phyloP scores from a whole-genome alignment of 2,329 filamentous ascomycete genomes.

The Colletotrichum higginsianum region DNA sequence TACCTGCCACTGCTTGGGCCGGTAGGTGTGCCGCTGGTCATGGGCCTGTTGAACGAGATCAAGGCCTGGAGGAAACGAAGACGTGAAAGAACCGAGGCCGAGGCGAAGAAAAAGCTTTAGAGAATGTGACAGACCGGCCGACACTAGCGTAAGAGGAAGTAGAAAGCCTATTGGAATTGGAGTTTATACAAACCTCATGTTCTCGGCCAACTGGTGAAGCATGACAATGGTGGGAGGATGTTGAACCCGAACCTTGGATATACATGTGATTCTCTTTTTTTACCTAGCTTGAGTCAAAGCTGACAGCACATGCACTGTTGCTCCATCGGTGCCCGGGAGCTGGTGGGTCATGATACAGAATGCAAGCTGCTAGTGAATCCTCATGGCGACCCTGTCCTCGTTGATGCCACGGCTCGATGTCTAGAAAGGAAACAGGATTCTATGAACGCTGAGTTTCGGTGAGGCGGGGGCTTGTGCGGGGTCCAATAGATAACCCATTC shows the following conservation, averaged over 20 bases:
- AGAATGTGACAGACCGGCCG: constrained; percentile 40
- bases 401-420: neutral
- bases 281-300: neutral
- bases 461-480: neutral
- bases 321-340: neutral
- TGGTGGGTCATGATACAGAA: neutral
- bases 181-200: neutral
- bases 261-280: neutral
- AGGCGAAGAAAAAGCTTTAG: constrained; percentile 51
- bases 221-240: neutral
- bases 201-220: neutral
- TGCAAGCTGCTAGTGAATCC: neutral
- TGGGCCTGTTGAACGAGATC: constrained; percentile 87
- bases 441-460: neutral
- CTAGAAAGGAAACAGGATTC: neutral
- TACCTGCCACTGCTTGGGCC: constrained; percentile 94
- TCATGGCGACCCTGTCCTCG: neutral
- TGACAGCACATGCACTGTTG: neutral
- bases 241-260: neutral
- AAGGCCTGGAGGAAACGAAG: constrained; percentile 71
- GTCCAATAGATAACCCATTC: no score
- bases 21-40: constrained; percentile 88
- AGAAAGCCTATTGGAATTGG: neutral
- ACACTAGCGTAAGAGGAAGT: neutral
- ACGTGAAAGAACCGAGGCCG: constrained; percentile 58